Evolutionary conservation across 768 basidiomycete species (phyloP), one percentile per base, ranked within the genome.

Genomic region (Chalciporus pseudorubinellus): DNA sequence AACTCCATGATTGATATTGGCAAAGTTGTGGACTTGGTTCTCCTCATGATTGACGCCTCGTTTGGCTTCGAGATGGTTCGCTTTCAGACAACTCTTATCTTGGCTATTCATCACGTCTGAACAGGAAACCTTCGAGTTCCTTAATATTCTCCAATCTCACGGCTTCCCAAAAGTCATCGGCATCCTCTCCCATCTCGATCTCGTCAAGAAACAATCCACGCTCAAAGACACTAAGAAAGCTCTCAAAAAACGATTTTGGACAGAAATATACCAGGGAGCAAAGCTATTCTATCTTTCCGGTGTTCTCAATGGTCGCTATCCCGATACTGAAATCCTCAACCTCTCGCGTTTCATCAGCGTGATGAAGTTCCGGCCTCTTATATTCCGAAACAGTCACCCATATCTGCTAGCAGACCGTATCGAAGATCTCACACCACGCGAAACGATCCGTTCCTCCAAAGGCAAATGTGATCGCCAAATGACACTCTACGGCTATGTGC

Each of bases 121-220:
- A 22, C 64, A 98, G 95, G 97, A 98, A 84, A 93, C 93, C 0
- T 98, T 99, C 62, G 97, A 99, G 71, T 98, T 98, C 58, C 85
- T 99, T 49, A 98, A 98, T 60, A 85, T 98, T 61, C 85, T 99
- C 21, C 94, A 98, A 74, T 80, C 92, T 0, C 97, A 99, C 66
- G 97, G 97, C 28, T 95, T 99, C 68, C 97, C 97, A 3, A 99
- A 98, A 77, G 93, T 98, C 60, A 92, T 99, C 55, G 95, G 97
- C 50, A 72, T 99, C 51, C 87, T 99, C 42, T 88, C 93, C 42
- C 97, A 99, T 70, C 84, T 98, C 38, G 97, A 98, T 70, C 86
- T 99, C 57, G 89, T 99, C 59, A 97, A 97, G 77, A 95, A 93
- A 65, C 80, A 87, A 6, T 78, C 89, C 0, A 85, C 85, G 4